These are phyloP conservation scores for Allodekkera sacchari DNA, from an alignment of 805 yeast genomes.

Conservation along the genomic window DNA sequence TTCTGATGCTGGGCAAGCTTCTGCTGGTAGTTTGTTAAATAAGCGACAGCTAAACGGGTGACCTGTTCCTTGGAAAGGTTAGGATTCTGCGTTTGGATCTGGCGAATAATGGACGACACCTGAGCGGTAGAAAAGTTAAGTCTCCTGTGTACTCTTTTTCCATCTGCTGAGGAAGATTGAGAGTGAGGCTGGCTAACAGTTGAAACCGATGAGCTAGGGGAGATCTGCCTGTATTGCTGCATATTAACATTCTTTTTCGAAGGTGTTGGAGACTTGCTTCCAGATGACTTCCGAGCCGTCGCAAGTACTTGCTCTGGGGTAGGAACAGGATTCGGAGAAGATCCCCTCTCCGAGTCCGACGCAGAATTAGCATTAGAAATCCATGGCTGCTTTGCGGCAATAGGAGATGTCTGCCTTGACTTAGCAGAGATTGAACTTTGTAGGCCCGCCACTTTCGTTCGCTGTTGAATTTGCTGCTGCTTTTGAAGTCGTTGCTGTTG, in stretches of 20 bases:
- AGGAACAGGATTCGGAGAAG: constrained; percentile 8
- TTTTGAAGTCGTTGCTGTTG: constrained; percentile 10
- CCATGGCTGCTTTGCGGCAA: constrained; percentile 1
- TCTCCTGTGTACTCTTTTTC: constrained; percentile 4
- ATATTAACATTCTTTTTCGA: background rate
- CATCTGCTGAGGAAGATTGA: constrained; percentile 7
- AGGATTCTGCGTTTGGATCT: constrained; percentile 61
- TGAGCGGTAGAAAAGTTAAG: constrained; percentile 47
- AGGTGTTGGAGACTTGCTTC: background rate
- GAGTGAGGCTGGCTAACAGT: constrained; percentile 1
- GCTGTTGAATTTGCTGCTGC: constrained; percentile 13
- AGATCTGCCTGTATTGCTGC: too few species aligned
- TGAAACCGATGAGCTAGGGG: background rate
- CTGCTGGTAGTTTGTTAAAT: constrained; percentile 46
- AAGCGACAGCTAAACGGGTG: constrained; percentile 56
- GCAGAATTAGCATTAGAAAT: constrained; percentile 1
- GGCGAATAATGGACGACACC: constrained; percentile 55
- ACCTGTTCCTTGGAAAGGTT: constrained; percentile 55
- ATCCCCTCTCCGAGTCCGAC: constrained; percentile 1
- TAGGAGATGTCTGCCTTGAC: background rate
- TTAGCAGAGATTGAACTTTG: constrained; percentile 1
- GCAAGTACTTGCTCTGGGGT: constrained; percentile 19
- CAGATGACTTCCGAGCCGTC: constrained; percentile 4
- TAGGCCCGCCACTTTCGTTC: constrained; percentile 5
- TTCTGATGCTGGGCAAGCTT: constrained; percentile 18